Percentiles rank a stretch among this genome's conserved stretches.
Conservation (phyloP, 164 flowering plant genomes). For the Vitis rotundifolia region DNA sequence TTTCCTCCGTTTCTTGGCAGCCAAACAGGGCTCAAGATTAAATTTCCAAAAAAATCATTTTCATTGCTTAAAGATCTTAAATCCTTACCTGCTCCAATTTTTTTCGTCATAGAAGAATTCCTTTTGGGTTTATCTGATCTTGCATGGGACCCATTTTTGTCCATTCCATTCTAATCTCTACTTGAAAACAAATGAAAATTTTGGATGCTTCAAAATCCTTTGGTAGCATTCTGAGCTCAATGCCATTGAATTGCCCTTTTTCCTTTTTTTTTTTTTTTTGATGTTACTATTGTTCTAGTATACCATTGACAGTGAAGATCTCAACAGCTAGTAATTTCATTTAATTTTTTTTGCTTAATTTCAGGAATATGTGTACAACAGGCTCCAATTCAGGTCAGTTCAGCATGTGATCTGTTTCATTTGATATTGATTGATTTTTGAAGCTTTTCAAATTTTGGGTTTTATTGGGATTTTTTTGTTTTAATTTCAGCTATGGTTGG, state of each 20-base stretch:
- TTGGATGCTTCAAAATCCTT: too few species aligned
- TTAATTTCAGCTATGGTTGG: constrained; percentile 80
- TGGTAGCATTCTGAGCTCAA: too few species aligned
- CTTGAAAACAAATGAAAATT: too few species aligned
- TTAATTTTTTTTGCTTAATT: constrained; percentile 4
- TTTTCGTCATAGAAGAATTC: too few species aligned
- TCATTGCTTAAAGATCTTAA: too few species aligned
- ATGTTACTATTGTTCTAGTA: not conserved
- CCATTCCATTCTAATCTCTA: too few species aligned
- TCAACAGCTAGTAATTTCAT: not conserved
- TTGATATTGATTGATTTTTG: not conserved
- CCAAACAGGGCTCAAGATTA: not conserved
- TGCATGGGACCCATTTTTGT: too few species aligned
- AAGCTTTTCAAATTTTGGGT: not conserved
- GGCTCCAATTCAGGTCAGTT: constrained; percentile 72
- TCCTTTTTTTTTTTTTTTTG: not conserved
- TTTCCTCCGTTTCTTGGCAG: not conserved
- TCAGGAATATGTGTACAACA: constrained; percentile 88
- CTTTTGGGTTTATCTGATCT: too few species aligned
- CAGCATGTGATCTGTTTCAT: not conserved
- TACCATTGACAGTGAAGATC: too few species aligned
- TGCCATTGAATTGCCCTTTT: too few species aligned
- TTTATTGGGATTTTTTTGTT: constrained; percentile 4
- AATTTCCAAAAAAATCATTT: not conserved
- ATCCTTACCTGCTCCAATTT: too few species aligned